Evolutionary conservation across 2,329 filamentous ascomycete genomes (phyloP), one percentile per base, ranked within the genome.

Genomic region (Bipolaris victoriae): DNA sequence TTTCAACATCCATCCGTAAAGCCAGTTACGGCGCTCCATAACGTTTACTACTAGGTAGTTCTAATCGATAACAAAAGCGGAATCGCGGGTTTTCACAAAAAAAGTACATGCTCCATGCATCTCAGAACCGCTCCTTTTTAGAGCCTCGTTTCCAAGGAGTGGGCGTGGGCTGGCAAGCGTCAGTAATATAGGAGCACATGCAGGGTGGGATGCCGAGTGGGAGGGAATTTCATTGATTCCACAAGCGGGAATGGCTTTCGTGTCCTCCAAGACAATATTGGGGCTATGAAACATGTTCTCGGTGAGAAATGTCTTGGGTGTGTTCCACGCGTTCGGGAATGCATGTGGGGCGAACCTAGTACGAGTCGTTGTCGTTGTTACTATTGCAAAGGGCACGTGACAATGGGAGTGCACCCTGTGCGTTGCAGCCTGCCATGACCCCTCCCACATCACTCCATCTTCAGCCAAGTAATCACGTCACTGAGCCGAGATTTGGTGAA

Each of bases 221-320:
- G 29, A 15, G 26, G 31, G 44, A 49, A 43, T 26, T 52, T 49
- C 49, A 44, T 31, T 45, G 35, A 33, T 24, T 6, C 26, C 26
- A 37, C 26, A 22, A 18, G 10, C 13, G 13, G 20, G 35, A 16
- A n/a, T 16, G 22, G 26, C 26, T 22, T 13, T 43, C 11, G 52
- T 47, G 29, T 20, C 24, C 18, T 39, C 46, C 35, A 49, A 49
- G 46, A 39, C 46, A 39, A 16, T n/a, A 11, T 3, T 1, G 22
- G 39, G 20, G 22, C 15, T 16, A 22, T 29, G 39, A 36, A 39
- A 49, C 35, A 39, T 22, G 20, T 20, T 16, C 46, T 49, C 46
- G 46, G 46, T 39, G 35, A 39, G 33, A 49, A 49, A 13, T 49
- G 35, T 49, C 35, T 49, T 39, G 35, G n/a, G 35, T 29, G 46